Conservation (phyloP, 129 eudicot genomes). For the Escallonia herrerae region DNA sequence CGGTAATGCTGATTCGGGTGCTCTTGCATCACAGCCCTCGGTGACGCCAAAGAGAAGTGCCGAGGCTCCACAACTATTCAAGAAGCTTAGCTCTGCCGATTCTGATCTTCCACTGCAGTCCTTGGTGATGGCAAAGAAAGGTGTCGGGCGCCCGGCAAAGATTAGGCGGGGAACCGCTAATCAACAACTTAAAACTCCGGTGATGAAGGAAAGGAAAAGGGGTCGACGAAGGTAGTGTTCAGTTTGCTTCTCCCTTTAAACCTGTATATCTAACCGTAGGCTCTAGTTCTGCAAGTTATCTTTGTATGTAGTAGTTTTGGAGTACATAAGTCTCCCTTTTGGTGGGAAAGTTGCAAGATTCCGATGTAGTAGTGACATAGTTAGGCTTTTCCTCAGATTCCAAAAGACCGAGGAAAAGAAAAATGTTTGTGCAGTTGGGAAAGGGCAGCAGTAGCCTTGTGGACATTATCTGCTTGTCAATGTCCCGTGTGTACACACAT, state of each 20-base stretch:
- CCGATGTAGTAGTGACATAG: not conserved
- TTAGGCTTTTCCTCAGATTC: not conserved
- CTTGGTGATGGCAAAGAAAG: conserved; percentile 11
- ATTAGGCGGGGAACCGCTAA: conserved; percentile 23
- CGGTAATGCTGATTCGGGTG: conserved; percentile 23
- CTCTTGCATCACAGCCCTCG: not conserved
- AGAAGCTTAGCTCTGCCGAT: conserved; percentile 6
- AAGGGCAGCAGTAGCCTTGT: too few relatives aligned
- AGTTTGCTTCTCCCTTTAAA: not conserved
- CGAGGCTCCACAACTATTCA: not conserved
- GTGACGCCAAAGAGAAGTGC: conserved; percentile 2
- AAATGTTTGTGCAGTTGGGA: too few relatives aligned
- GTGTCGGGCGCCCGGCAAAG: conserved; percentile 32
- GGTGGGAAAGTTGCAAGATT: not conserved
- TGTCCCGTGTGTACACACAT: too few relatives aligned
- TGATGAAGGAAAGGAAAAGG: conserved; percentile 25
- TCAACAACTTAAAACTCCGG: conserved; percentile 24
- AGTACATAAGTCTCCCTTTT: not conserved
- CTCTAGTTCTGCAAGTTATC: too few relatives aligned
- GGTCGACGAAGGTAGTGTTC: conserved; percentile 15
- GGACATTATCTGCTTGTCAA: too few relatives aligned
- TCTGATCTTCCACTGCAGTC: conserved; percentile 11
- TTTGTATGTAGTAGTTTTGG: not conserved
- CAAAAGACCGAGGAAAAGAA: too few relatives aligned
- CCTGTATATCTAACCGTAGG: too few relatives aligned